Conservation (phyloP, 1,284 basidiomycete species). For the Laetiporus sulphureus region DNA sequence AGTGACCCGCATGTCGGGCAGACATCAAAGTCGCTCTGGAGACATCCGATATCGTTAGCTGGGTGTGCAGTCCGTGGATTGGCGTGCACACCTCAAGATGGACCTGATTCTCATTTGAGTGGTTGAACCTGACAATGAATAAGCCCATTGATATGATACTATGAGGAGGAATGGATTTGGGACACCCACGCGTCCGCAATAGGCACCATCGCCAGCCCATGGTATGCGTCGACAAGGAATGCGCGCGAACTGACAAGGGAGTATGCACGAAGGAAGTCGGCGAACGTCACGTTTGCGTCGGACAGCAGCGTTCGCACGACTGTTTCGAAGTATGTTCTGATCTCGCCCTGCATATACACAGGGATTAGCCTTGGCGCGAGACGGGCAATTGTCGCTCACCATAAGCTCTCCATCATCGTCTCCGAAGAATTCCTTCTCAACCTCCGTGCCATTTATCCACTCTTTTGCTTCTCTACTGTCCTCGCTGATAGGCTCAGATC, state of each 20-base stretch:
- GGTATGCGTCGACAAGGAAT: conserved; percentile 82
- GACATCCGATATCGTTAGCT: neutral
- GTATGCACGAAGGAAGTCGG: conserved; percentile 65
- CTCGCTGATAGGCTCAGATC: no score
- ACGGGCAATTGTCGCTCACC: conserved; percentile 10
- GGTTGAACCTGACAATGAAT: conserved; percentile 84
- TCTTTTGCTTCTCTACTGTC: conserved; percentile 28
- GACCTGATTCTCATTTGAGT: conserved; percentile 65
- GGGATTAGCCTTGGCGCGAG: neutral
- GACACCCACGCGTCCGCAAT: conserved; percentile 68
- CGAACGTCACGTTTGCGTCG: conserved; percentile 20
- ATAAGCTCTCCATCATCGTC: conserved; percentile 14
- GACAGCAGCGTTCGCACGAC: neutral
- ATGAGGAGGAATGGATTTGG: no score
- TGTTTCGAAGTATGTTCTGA: neutral
- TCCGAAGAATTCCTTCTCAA: conserved; percentile 15
- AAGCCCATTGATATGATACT: no score
- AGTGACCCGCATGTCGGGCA: conserved; percentile 78
- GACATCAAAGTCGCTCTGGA: conserved; percentile 77
- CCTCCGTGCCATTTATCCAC: conserved; percentile 22
- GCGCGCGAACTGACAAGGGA: conserved; percentile 80
- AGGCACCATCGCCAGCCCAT: conserved; percentile 82
- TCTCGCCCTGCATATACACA: neutral
- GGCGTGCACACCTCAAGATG: conserved; percentile 60
- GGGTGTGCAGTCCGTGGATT: no score